Conservation (phyloP, 441 rosid genomes). For the Mallotus repandus region DNA sequence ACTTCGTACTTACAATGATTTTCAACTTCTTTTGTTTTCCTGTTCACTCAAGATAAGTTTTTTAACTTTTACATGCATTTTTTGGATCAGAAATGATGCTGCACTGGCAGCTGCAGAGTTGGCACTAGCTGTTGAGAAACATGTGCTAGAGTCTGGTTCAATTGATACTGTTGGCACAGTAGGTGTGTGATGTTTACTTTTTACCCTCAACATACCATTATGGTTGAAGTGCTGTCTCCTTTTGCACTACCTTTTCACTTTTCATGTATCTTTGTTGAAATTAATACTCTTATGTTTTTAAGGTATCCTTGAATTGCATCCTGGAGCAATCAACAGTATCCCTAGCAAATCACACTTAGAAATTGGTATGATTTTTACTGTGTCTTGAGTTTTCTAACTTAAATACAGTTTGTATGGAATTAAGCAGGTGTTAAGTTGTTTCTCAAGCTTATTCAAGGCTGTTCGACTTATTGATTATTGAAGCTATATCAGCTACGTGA, state of each 20-base stretch:
- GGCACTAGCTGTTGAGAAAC: slow-evolving; percentile 83
- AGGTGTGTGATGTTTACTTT: slow-evolving; percentile 43
- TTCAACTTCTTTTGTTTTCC: slow-evolving; percentile 1
- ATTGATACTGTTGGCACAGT: slow-evolving; percentile 93
- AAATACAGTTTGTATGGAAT: neutral
- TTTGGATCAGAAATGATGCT: slow-evolving; percentile 70
- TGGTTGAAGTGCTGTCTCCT: neutral
- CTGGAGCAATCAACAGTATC: slow-evolving; percentile 95
- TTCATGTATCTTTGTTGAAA: slow-evolving; percentile 1
- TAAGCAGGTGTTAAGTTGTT: neutral
- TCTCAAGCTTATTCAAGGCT: slow-evolving; percentile 2
- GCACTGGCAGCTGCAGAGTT: slow-evolving; percentile 96
- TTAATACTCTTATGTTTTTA: slow-evolving; percentile 7
- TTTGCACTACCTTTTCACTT: slow-evolving; percentile 14
- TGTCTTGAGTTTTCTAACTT: neutral
- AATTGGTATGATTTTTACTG: slow-evolving; percentile 53
- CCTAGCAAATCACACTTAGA: slow-evolving; percentile 92
- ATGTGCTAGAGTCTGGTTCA: slow-evolving; percentile 79
- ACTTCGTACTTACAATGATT: neutral
- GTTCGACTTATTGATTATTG: neutral
- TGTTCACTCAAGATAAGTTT: slow-evolving; percentile 4
- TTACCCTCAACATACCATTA: neutral
- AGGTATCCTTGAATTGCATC: slow-evolving; percentile 91
- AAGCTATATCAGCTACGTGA: slow-evolving; percentile 2
- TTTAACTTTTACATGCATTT: slow-evolving; percentile 20